Base-by-base conservation (phyloP, 2,329 filamentous ascomycete species). In the Pseudogymnoascus sp. region DNA sequence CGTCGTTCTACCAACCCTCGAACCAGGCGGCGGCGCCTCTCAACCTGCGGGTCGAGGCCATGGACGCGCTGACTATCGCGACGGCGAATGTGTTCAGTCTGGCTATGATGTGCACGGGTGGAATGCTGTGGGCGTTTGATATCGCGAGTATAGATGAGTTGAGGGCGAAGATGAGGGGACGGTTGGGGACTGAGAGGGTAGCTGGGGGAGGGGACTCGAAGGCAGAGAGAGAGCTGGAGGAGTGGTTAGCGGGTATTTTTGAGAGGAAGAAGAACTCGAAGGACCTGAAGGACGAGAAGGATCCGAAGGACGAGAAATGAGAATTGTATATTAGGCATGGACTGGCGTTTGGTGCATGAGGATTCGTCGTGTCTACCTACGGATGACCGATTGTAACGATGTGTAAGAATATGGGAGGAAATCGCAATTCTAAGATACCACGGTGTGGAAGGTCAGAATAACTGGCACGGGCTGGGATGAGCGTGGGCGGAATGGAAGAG, bases 61-160 rank as follows among this genome's bases (percentile, higher is more conserved):
- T 89, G 35, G 89, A 96, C 75, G 93, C 93, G 0, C 79, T 99
- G 21, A 89, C 88, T 59, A 79, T 97, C 37, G 95, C 93, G 0
- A 96, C 93, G 0, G 82, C 97, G 69, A 96, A 96, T 70, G 90
- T 95, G 11, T 71, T 87, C 33, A 89, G 87, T 69, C 83, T 95
- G 60, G 87, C 82, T 0, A 85, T 96, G 74, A 85, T 96, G 82
- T 76, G 83, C 7, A 81, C 84, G 0, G 95, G 93, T 3, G 91
- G 88, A 0, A 75, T 87, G 10, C 79, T 90, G 66, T 96, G 88
- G 82, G 87, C 85, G 0, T 84, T 95, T 65, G 89, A 97, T 73
- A 83, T 97, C 37, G 86, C 86, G 72, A 81, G 80, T 53, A 62
- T 91, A 42, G 83, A 85, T 3, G 89, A 93, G 70, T 76, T 91